A percentile compares a stretch with the other conserved stretches of the same genome.
These are phyloP conservation scores for Colletotrichum tofieldiae DNA, from an alignment of 2,329 filamentous ascomycete genomes.

Conservation along the genomic window DNA sequence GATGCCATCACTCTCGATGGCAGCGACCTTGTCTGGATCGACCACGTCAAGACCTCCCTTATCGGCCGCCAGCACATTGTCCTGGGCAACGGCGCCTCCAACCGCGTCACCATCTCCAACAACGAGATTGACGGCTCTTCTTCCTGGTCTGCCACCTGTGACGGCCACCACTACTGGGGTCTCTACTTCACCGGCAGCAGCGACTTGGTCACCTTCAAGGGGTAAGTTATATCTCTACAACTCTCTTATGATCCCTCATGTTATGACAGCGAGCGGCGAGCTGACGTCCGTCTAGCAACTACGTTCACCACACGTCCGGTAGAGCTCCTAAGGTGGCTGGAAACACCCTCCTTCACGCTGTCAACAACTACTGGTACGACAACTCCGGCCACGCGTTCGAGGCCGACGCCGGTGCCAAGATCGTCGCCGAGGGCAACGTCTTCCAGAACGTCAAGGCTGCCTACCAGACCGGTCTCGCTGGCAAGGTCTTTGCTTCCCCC, in stretches of 20 bases:
- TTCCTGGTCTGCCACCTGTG: slow-evolving; percentile 70
- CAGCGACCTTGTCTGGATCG: slow-evolving; percentile 65
- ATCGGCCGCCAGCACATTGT: slow-evolving; percentile 75
- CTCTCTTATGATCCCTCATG: background rate
- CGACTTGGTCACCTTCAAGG: slow-evolving; percentile 72
- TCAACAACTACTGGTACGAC: slow-evolving; percentile 72
- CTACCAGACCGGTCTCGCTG: slow-evolving; percentile 54
- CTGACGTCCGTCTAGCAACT: slow-evolving; percentile 59
- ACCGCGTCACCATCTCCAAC: slow-evolving; percentile 74
- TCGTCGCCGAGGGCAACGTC: slow-evolving; percentile 69
- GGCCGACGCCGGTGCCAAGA: slow-evolving; percentile 58
- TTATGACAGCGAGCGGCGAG: background rate
- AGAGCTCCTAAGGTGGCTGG: slow-evolving; percentile 71
- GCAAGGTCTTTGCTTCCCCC: slow-evolving; percentile 53
- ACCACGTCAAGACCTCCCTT: slow-evolving; percentile 70
- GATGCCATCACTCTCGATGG: slow-evolving; percentile 70
- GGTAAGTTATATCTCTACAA: background rate
- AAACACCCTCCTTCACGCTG: slow-evolving; percentile 70
- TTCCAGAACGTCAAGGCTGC: slow-evolving; percentile 68
- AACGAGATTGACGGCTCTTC: slow-evolving; percentile 70
- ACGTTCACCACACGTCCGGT: slow-evolving; percentile 72
- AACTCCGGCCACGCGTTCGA: slow-evolving; percentile 70
- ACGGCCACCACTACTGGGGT: slow-evolving; percentile 74
- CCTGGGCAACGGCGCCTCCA: slow-evolving; percentile 66
- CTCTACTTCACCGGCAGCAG: slow-evolving; percentile 70